Percentiles rank a stretch among this genome's conserved stretches.
phyloP scores from a whole-genome alignment of 1,139 yeast species.

The Candida tetrigidarum region DNA sequence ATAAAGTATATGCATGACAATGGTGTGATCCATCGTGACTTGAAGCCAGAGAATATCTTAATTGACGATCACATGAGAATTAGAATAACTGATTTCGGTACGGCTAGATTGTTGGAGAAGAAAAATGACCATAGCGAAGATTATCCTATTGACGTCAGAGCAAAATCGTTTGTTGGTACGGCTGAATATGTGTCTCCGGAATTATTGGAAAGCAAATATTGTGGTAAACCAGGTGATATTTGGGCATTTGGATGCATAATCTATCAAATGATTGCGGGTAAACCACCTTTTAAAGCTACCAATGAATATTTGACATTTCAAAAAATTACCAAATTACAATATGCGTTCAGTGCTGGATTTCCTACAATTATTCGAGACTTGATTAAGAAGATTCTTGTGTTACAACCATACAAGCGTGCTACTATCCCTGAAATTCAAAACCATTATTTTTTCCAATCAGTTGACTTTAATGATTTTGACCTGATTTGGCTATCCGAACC shows the following conservation, averaged over 20 bases:
- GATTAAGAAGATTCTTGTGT: constrained; percentile 47
- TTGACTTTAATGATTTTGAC: constrained; percentile 67
- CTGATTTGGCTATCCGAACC: constrained; percentile 72
- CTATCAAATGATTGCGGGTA: constrained; percentile 75
- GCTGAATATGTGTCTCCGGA: constrained; percentile 85
- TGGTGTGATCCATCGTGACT: constrained; percentile 80
- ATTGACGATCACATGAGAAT: constrained; percentile 66
- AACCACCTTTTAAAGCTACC: constrained; percentile 80
- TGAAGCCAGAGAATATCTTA: constrained; percentile 77
- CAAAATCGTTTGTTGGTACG: constrained; percentile 83
- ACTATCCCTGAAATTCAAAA: constrained; percentile 40
- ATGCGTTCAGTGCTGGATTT: constrained; percentile 62
- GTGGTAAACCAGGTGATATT: constrained; percentile 75
- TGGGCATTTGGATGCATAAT: constrained; percentile 87
- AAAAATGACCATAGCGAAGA: constrained; percentile 43
- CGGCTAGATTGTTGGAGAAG: constrained; percentile 64
- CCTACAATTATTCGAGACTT: constrained; percentile 52
- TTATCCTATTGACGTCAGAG: constrained; percentile 53
- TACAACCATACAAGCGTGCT: constrained; percentile 48
- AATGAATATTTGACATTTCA: constrained; percentile 74
- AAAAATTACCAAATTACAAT: constrained; percentile 56
- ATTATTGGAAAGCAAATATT: constrained; percentile 64
- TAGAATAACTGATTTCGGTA: constrained; percentile 83
- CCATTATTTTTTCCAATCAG: constrained; percentile 72
- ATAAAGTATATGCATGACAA: constrained; percentile 71